Evolutionary conservation across 768 basidiomycete genomes (phyloP), one percentile per base, ranked within the genome.

Genomic region (Boletus subparvulus): DNA sequence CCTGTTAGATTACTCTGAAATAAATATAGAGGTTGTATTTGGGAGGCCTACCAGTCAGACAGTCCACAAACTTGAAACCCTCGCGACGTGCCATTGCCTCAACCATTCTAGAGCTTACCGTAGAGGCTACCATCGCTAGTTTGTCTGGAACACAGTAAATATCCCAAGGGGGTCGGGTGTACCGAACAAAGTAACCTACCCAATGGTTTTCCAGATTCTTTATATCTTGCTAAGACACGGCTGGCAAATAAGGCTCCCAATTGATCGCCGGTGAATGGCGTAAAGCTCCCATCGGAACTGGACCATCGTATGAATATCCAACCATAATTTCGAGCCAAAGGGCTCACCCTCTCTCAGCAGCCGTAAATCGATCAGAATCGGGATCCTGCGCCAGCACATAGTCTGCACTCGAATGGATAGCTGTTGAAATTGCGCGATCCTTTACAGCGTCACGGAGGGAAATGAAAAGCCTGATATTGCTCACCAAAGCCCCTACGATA

Each of bases 31-130:
- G 7, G 8, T 33, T 14, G 21, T 56, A 24, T 21, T 30, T 35
- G 52, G 37, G 32, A 35, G 50, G 24, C 53, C 35, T 48, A 87
- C 90, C 92, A 35, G 93, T 95, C 42, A 95, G 72, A 65, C 90
- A 94, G 68, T 95, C 92, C 9, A 81, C 80, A 66, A 93, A 94
- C 63, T 80, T 84, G 76, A 94, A 94, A 2, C 90, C 91, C 65
- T 94, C 92, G 6, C 67, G 67, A 33, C 73, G 65, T 0, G 92
- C 92, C 76, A 95, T 90, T 3, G 82, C 75, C 65, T 87, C 85
- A 8, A 94, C 73, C 92, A 95, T 92, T 73, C 91, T 94, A 14
- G 90, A 93, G 66, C 91, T 94, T 16, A 95, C 93, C 6, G 91
- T 90, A 2, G 92, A 93, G 6, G 90, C 91, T 7, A 94, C 86